A percentile compares a stretch with the other conserved stretches of the same genome.
phyloP scores from a whole-genome alignment of 257 asterid species.

The Solanum sparsipilum region DNA sequence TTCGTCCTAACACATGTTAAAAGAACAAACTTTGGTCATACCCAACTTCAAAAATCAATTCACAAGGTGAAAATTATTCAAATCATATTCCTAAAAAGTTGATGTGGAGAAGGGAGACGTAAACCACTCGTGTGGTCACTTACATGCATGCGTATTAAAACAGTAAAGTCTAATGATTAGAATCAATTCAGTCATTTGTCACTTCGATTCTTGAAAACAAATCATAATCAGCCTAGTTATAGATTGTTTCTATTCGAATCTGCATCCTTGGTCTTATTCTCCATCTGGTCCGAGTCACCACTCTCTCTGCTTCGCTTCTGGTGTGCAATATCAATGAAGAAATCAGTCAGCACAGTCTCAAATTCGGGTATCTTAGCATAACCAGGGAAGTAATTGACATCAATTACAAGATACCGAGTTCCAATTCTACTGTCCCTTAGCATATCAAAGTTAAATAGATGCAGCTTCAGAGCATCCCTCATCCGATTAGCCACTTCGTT shows the following conservation, averaged over 20 bases:
- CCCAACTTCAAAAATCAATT: too few relatives aligned
- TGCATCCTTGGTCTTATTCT: background rate
- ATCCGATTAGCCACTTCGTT: constrained; percentile 43
- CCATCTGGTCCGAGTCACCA: background rate
- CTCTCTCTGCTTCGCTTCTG: background rate
- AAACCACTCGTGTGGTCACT: too few relatives aligned
- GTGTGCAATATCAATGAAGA: constrained; percentile 44
- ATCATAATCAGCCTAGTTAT: background rate
- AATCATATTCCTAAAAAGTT: too few relatives aligned
- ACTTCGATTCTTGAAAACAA: too few relatives aligned
- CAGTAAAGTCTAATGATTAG: background rate
- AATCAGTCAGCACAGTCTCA: constrained; percentile 50
- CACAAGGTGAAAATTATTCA: too few relatives aligned
- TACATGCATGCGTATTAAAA: background rate
- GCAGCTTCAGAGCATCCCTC: constrained; percentile 48
- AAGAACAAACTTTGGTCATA: too few relatives aligned
- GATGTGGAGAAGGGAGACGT: too few relatives aligned
- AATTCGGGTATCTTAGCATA: constrained; percentile 62
- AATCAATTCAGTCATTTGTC: background rate
- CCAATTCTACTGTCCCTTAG: constrained; percentile 39
- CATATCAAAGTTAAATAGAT: constrained; percentile 75
- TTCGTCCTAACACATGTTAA: too few relatives aligned
- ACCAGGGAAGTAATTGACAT: constrained; percentile 81
- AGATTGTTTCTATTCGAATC: background rate
- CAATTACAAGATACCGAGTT: constrained; percentile 54